Evolutionary conservation across 2,329 filamentous ascomycete genomes (phyloP), one percentile per base, ranked within the genome.

Genomic region (Aspergillus fischeri): DNA sequence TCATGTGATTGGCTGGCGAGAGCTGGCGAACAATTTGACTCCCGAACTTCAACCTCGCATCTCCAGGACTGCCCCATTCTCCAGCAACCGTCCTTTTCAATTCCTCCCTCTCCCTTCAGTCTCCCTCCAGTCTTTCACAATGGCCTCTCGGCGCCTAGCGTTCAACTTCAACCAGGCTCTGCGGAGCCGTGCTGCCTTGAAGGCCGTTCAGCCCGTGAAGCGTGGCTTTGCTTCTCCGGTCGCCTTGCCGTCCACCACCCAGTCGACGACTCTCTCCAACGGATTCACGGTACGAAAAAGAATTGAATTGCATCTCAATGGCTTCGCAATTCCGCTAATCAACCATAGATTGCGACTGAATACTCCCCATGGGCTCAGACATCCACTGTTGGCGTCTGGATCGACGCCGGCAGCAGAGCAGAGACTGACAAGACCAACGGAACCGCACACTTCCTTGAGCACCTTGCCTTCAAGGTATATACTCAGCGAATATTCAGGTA

Each of bases 361-460:
- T 90, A 97, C 83, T 97, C 92, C 65, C 94, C 93, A 70, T 97
- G 92, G 85, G 93, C 93, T 73, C 92, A 97, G 83, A 97, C 94
- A 62, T 96, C 92, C 72, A 97, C 93, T 55, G 92, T 97, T 72
- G 94, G 94, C 77, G 91, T 99, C 67, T 99, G 94, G 92, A 99
- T 99, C 78, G 95, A 99, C 81, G 93, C 95, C 77, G 94, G 94
- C 76, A 97, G 92, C 79, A 86, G 94, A 79, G 92, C 94, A 77
- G 94, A 99, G 85, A 99, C 94, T 70, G 88, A 94, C 81, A 92
- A 92, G 86, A 97, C 91, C 75, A 99, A 97, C 83, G 94, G 94
- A 80, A 99, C 94, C 71, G 94, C 94, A 74, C 94, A 99, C 83
- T 99, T 99, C 85, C 87, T 99, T 71, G 94, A 99, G 85, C 94